Base-by-base conservation (phyloP, 2,329 filamentous ascomycete genomes). In the Ceratocystis smalleyi region DNA sequence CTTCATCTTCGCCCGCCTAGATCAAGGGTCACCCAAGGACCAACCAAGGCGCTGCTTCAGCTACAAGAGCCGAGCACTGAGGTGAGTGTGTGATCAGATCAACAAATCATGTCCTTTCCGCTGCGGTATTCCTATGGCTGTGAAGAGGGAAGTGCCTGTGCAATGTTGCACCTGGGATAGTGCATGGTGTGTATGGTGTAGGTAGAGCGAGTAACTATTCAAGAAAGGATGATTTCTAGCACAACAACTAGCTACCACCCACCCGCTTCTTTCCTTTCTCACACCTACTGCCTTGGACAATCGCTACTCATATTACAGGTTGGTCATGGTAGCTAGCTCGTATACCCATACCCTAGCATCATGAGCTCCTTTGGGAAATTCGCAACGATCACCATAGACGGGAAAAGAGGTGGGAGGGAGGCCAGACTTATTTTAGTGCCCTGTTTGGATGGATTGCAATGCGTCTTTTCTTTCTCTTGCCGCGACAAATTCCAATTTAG, bases 381-480 rank as follows among this genome's bases (percentile, higher is more conserved):
- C 32, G 3, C 12, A 17, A 15, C 35, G 54, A 17, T 57, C 24
- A 45, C 17, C 19, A n/a, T 15, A 12, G 35, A 17, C n/a, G n/a
- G 57, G 19, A 43, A 32, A 8, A 17, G 10, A 60, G 27, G n/a
- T 40, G 35, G 12, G 43, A n/a, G 32, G 30, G 15, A 27, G 27
- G 22, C 54, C 27, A 57, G 8, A 24, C n/a, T 32, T 15, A 35
- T 57, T 57, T 57, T n/a, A 17, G 32, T 8, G 17, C 24, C 24
- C 3, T 7, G 54, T n/a, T 30, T 35, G 54, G 54, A 57, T 35
- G 54, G 54, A 57, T 55, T 63, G 61, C 32, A 43, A 47, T 61
- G 59, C 59, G 59, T 61, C 59, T 61, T 61, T 61, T 61, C n/a
- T 27, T 61, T 22, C 43, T 47, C 43, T 35, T 43, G 27, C 43